Conservation (phyloP, 768 basidiomycete species). For the Russula emetica region DNA sequence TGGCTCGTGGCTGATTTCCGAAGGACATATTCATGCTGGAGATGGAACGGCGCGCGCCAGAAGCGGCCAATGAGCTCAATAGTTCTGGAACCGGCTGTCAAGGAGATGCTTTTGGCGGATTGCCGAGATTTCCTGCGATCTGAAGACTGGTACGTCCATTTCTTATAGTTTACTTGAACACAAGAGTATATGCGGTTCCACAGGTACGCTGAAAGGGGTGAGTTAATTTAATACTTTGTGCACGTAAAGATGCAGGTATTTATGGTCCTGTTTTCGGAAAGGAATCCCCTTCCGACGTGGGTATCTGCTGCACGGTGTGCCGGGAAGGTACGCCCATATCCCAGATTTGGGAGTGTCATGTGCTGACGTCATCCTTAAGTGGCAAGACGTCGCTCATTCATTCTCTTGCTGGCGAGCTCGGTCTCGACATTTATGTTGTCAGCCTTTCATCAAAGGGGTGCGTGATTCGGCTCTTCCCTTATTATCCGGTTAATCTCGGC, state of each 20-base stretch:
- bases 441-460: constrained; percentile 84
- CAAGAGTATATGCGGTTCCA: constrained; percentile 17
- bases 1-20: constrained; percentile 14
- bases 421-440: constrained; percentile 88
- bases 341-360: constrained; percentile 2
- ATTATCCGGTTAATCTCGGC: constrained; percentile 24
- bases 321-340: constrained; percentile 56
- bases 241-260: constrained; percentile 12
- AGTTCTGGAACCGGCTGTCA: constrained; percentile 82
- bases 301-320: constrained; percentile 80
- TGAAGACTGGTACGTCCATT: constrained; percentile 68
- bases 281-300: constrained; percentile 87
- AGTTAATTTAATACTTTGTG: constrained; percentile 29
- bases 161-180: constrained; percentile 22
- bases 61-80: constrained; percentile 91
- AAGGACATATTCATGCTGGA: constrained; percentile 73
- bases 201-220: constrained; percentile 90
- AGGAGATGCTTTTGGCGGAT: constrained; percentile 85
- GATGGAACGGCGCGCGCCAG: constrained; percentile 84
- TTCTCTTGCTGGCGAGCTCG: constrained; percentile 78
- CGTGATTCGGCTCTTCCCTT: constrained; percentile 30
- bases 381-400: constrained; percentile 89
- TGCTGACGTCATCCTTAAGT: constrained; percentile 39
- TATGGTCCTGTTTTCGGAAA: constrained; percentile 32
- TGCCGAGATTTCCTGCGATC: constrained; percentile 81